Evolutionary conservation across 805 yeast species (phyloP).

Genomic region (Myxozyma mucilagina): DNA sequence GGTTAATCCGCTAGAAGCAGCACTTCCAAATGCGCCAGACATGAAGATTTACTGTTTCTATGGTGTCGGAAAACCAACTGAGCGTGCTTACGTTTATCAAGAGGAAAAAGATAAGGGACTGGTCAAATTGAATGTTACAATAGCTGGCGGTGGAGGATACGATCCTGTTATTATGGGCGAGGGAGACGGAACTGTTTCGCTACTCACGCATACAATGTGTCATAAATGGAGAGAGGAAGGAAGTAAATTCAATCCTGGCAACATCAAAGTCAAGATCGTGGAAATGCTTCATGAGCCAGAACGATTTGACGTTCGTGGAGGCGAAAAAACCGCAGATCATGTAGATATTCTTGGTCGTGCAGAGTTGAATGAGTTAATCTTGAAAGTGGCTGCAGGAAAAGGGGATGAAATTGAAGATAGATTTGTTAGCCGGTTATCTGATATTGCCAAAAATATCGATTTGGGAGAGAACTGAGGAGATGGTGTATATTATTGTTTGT

Average conservation of each 20-base stretch:
- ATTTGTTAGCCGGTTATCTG: slow-evolving; percentile 57
- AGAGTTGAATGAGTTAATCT: slow-evolving; percentile 80
- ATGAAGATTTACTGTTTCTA: slow-evolving; percentile 86
- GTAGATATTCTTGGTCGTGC: slow-evolving; percentile 95
- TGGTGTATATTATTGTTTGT: not conserved
- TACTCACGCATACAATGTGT: slow-evolving; percentile 84
- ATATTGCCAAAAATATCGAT: slow-evolving; percentile 60
- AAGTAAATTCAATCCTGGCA: slow-evolving; percentile 75
- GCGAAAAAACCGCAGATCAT: slow-evolving; percentile 96
- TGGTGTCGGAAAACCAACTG: slow-evolving; percentile 97
- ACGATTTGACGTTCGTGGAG: slow-evolving; percentile 91
- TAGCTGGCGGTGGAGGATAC: slow-evolving; percentile 51
- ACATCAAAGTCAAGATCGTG: slow-evolving; percentile 69
- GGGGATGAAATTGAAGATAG: slow-evolving; percentile 67
- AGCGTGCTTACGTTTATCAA: slow-evolving; percentile 83
- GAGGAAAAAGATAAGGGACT: slow-evolving; percentile 59
- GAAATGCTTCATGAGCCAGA: slow-evolving; percentile 95
- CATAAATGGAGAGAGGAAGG: slow-evolving; percentile 79
- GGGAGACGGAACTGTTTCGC: slow-evolving; percentile 94
- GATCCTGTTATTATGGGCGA: slow-evolving; percentile 80
- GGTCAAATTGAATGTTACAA: slow-evolving; percentile 64
- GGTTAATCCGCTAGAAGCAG: slow-evolving; percentile 92
- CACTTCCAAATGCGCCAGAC: slow-evolving; percentile 91
- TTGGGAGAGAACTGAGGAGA: slow-evolving; percentile 37
- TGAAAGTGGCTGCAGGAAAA: slow-evolving; percentile 78